Evolutionary conservation across 768 basidiomycete genomes (phyloP), one percentile per base, ranked within the genome.

Genomic region (Galerina sulciceps): DNA sequence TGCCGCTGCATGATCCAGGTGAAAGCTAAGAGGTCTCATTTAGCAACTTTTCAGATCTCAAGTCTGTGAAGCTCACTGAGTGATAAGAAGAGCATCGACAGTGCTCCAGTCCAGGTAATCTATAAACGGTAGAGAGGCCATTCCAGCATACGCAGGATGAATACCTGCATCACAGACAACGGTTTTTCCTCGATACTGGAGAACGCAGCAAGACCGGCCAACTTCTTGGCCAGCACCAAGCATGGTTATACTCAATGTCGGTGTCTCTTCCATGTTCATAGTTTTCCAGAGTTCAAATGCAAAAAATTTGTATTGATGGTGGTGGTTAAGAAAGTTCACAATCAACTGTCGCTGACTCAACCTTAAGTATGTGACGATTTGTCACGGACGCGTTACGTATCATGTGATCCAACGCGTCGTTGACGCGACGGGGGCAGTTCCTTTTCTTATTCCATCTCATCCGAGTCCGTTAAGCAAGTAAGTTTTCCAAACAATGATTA

Each of bases 71-170:
- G n/a, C 87, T 74, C 71, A 97, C 96, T 99, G 96, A 2, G 96
- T 98, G 55, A 99, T 85, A 37, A 99, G 81, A 56, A 99, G 85
- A 2, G 94, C 96, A 76, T 99, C 97, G n/a, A 99, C 97, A 0
- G 92, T 95, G 65, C 92, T 94, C 96, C 97, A 99, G 71, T 99
- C 97, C 55, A 99, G 75, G 69, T 99, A 96, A 71, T 99, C 97
- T 55, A 97, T 91, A 74, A 97, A 99, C 0, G 97, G 97, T 51
- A 99, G 75, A 6, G 94, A 94, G 0, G 96, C 93, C 81, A 99
- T 93, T 40, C 97, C 97, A 47, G 85, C 91, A 72, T 95, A 89
- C 2, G 96, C 97, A 17, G 96, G 97, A 74, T 99, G 97, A 26
- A 98, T 85, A 6, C 97, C 97, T 1, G 96, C 84, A 77, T 99